Evolutionary conservation across 106 monocot genomes (phyloP).

Genomic region (Acorus calamus): DNA sequence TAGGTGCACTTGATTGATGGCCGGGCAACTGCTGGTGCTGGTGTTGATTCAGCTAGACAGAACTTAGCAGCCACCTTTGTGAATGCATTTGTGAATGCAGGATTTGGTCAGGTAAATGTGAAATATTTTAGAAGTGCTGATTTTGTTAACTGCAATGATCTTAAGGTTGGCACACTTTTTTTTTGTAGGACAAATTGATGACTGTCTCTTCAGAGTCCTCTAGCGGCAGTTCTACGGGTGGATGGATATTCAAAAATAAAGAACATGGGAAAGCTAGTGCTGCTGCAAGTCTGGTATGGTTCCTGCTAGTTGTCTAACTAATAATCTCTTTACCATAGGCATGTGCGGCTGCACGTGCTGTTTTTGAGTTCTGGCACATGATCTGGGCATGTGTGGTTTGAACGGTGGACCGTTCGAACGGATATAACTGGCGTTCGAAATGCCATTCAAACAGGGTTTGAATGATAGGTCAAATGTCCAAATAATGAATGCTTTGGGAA

Average conservation of each 20-base stretch:
- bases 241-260: conserved; percentile 95
- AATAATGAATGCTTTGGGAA: too few relatives aligned
- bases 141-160: too few relatives aligned
- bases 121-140: background rate
- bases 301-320: background rate
- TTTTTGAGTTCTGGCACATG: too few relatives aligned
- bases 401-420: too few relatives aligned
- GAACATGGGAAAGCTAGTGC: conserved; percentile 98
- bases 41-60: conserved; percentile 89
- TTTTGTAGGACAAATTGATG: conserved; percentile 90
- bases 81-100: conserved; percentile 99
- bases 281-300: conserved; percentile 82
- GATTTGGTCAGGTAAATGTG: conserved; percentile 78
- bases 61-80: conserved; percentile 98
- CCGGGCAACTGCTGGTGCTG: conserved; percentile 72
- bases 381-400: too few relatives aligned
- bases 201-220: conserved; percentile 67
- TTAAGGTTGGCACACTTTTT: background rate
- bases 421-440: too few relatives aligned
- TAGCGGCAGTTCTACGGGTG: conserved; percentile 49
- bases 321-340: too few relatives aligned
- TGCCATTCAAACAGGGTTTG: background rate
- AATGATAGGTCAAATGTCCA: conserved; percentile 2
- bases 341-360: too few relatives aligned
- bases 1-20: conserved; percentile 98